Conservation (phyloP, 345 rosid species). For the Hypericum androsaemum region DNA sequence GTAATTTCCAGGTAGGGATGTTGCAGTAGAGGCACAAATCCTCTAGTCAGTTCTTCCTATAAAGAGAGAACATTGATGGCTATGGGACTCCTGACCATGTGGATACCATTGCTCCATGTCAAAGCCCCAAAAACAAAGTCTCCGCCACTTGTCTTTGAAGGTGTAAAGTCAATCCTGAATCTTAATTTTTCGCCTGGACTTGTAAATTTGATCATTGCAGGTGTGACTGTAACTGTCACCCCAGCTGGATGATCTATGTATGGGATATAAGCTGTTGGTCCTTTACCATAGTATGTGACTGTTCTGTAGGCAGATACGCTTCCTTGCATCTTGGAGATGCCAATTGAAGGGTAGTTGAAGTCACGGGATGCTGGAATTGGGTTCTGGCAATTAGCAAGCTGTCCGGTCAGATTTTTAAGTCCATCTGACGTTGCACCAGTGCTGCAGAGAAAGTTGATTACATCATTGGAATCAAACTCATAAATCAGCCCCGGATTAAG, state of each 20-base stretch:
- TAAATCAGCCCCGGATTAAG: constrained; percentile 37
- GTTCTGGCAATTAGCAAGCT: constrained; percentile 22
- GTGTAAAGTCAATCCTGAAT: constrained; percentile 31
- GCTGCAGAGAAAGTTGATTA: constrained; percentile 39
- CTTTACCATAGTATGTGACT: constrained; percentile 34
- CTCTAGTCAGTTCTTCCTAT: constrained; percentile 3
- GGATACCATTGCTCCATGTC: constrained; percentile 39
- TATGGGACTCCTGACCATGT: constrained; percentile 34
- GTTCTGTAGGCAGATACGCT: constrained; percentile 26
- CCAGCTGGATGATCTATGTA: constrained; percentile 25
- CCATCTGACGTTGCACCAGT: constrained; percentile 34
- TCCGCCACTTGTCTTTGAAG: constrained; percentile 26
- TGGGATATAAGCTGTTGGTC: constrained; percentile 24
- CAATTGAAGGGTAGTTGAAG: constrained; percentile 43
- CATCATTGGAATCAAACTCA: constrained; percentile 23
- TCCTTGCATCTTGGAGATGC: constrained; percentile 34
- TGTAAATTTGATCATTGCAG: constrained; percentile 29
- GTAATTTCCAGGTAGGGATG: no score
- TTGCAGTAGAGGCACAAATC: no score
- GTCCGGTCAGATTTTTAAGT: constrained; percentile 36
- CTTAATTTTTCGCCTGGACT: constrained; percentile 26
- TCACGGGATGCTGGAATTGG: constrained; percentile 18
- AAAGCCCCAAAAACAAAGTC: constrained; percentile 36
- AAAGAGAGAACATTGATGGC: constrained; percentile 30
- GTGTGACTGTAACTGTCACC: constrained; percentile 29